Base-by-base conservation (phyloP, 73 alveolate genomes). In the Paramecium octaurelia region DNA sequence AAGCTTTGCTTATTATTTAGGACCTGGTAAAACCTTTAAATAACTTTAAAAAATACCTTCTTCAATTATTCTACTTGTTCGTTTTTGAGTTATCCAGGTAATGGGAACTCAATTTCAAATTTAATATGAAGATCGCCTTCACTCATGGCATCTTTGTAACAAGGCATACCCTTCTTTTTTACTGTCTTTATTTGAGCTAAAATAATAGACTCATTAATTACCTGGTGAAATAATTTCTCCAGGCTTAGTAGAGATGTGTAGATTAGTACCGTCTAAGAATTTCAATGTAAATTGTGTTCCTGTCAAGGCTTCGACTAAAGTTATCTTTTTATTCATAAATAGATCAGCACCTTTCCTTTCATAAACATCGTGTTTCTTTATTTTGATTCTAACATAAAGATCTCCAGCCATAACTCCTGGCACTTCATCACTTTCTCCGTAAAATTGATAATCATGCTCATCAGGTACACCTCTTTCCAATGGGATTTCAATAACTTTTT, bases 381-480 rank as follows among this genome's bases (percentile, higher is more conserved):
- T 97, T 34, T 89, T 95, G 14, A 98, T 96, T 75, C 94, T 96
- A 85, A 97, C 95, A 76, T 97, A 92, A 24, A 98, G 95, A 93
- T 98, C 99, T 54, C 99, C 99, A 14, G 99, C 97, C 85, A 95
- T 99, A 88, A 93, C 95, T 29, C 97, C 99, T 44, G 99, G 99
- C 95, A 93, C 70, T 93, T 98, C 99, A 95, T 98, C 99, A 90
- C 98, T 97, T 93, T 98, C 99, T 16, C 99, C 99, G 85, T 94
- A 97, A 95, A 98, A 95, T 34, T 95, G 92, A 93, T 96, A 96
- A 86, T 97, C 98, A 71, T 97, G 97, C 16, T 98, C 99, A 86
- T 98, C 97, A 2, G 99, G 99, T 21, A 98, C 98, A 34, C 99
- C 99, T 93, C 96, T 97, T 86, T 97, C 99, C 73, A 98, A 88